Base-by-base conservation (phyloP, 768 basidiomycete genomes). In the Epithele typhae region DNA sequence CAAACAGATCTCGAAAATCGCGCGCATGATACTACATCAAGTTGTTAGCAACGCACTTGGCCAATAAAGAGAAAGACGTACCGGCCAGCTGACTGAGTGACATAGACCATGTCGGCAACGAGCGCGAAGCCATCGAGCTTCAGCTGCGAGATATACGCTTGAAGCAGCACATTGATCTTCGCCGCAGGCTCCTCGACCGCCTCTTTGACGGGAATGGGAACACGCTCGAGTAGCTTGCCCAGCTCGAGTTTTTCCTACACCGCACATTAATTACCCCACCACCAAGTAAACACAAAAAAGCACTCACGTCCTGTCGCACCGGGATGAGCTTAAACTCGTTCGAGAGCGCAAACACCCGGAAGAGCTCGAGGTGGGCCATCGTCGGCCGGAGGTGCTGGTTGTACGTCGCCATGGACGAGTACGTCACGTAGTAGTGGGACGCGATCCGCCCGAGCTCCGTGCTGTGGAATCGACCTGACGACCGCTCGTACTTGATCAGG, bases 161-260 rank as follows among this genome's bases (percentile, higher is more conserved):
- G 95, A 1, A 99, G 71, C 0, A 98, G 74, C 2, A 97, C 95
- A 56, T 98, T 98, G 64, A 97, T 92, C 70, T 99, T 99, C 7
- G 96, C 89, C 0, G 92, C 87, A 0, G 93, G 92, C 58, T 99
- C 95, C 49, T 99, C 95, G 5, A 95, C 92, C 41, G 82, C 76
- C 66, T 99, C 96, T 67, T 98, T 98, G 56, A 98, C 87, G 0
- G 96, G 96, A 36, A 99, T 93, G 2, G 95, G 95, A 0, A 98
- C 95, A 2, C 92, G 79, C 60, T 99, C 95, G 36, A 97, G 70
- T 7, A 97, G 72, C 59, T 94, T 94, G 4, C 82, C 78, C 14
- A 96, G 75, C 59, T 98, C 94, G 4, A 94, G 74, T 62, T 95
- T 96, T 67, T 92, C 89, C 68, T 77, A 63, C 5, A 34, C 0